Evolutionary conservation across 805 yeast species (phyloP).

Genomic region (Ogataea polymorpha): DNA sequence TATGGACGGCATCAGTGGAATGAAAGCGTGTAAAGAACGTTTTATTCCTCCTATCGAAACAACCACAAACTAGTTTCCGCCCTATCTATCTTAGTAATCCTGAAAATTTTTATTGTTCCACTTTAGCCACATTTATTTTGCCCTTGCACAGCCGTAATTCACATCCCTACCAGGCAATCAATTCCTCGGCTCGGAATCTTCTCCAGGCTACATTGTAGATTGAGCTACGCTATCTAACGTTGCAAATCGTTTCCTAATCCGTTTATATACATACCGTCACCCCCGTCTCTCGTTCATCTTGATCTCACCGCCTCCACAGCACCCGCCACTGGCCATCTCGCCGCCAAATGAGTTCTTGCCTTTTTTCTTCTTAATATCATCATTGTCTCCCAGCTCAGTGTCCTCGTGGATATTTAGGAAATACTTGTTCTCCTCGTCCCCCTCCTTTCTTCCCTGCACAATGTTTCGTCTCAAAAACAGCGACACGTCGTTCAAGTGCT

Average conservation of each 20-base stretch:
- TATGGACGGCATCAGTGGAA: slow-evolving; percentile 15
- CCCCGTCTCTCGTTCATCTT: slow-evolving; percentile 26
- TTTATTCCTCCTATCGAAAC: background rate
- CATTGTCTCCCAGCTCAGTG: slow-evolving; percentile 91
- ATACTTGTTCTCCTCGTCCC: slow-evolving; percentile 39
- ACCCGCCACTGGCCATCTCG: slow-evolving; percentile 45
- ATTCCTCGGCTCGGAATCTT: background rate
- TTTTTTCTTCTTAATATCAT: slow-evolving; percentile 57
- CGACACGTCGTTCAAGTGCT: slow-evolving; percentile 67
- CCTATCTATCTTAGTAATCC: slow-evolving; percentile 3
- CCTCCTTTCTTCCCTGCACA: slow-evolving; percentile 72
- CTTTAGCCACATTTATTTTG: slow-evolving; percentile 3
- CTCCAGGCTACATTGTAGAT: background rate
- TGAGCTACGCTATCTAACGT: background rate
- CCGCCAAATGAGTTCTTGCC: slow-evolving; percentile 28
- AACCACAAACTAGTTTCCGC: slow-evolving; percentile 1
- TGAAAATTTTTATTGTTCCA: slow-evolving; percentile 7
- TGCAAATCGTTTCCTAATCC: slow-evolving; percentile 6
- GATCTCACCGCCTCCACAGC: slow-evolving; percentile 51
- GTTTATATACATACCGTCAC: background rate
- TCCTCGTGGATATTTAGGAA: slow-evolving; percentile 70
- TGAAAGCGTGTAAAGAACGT: background rate
- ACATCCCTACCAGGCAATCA: background rate
- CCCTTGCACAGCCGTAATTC: background rate
- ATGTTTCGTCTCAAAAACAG: slow-evolving; percentile 65